Base-by-base conservation (phyloP, 148 eudicot genomes). In the Amaranthus hypochondriacus region DNA sequence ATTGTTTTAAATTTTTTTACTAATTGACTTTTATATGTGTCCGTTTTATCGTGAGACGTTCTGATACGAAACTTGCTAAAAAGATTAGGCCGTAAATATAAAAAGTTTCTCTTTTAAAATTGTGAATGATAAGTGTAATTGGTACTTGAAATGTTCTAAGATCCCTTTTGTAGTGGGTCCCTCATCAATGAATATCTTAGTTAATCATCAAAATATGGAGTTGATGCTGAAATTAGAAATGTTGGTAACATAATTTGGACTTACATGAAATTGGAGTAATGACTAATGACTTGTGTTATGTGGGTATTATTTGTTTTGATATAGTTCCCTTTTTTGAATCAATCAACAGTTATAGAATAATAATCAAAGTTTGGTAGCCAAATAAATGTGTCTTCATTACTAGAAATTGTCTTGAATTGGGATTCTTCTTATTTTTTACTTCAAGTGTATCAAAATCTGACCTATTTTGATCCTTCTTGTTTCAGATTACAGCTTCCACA, bases 401-500 rank as follows among this genome's bases (percentile, higher is more conserved):
- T 60, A 18, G 11, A 60, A 21, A 21, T 15, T 56, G n/a, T 11
- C 15, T 53, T 66, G 69, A 66, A 44, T 47, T 66, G 11, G 21
- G 69, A n/a, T 12, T 47, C 2, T 66, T 66, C 5, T 14, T 56
- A 3, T 56, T 56, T 56, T 56, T 5, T 18, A 18, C 18, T 18
- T 18, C 18, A 42, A 11, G 6, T 62, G 14, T 21, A 47, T 54
- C 8, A 48, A 68, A 53, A 51, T 28, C 68, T 73, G 48, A 73
- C 50, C 44, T 28, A 28, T 58, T 58, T 52, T n/a, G 68, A 15
- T 58, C 53, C 8, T 75, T 63, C 52, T 21, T 53, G 61, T 71
- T 74, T 69, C 84, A 88, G 92, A 79, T 79, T 52, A 63, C 77
- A 56, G 77, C 70, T 63, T 69, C 80, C 52, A 75, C 71, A 46